These are phyloP conservation scores for Talaromyces sp. DNA, from an alignment of 2,329 filamentous ascomycete genomes.

Conservation along the genomic window DNA sequence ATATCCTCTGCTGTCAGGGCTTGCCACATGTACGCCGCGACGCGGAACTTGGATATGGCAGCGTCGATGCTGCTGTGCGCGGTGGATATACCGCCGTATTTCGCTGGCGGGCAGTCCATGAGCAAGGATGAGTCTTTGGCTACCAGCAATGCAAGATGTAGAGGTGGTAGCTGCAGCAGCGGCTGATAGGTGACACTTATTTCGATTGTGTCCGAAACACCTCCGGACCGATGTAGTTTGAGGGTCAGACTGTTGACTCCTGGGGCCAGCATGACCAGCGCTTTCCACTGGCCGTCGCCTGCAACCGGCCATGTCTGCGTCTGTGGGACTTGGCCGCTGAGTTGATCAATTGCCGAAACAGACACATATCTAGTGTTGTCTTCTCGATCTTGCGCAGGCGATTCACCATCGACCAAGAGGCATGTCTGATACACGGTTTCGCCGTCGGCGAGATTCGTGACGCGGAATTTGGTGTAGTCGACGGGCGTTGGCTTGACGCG, in stretches of 20 bases:
- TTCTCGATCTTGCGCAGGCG: constrained; percentile 1
- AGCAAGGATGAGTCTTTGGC: constrained; percentile 17
- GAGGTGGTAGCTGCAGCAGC: constrained; percentile 14
- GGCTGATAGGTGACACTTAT: constrained; percentile 14
- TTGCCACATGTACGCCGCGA: constrained; percentile 20
- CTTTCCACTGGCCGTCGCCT: constrained; percentile 12
- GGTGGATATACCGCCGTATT: constrained; percentile 13
- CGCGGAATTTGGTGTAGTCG: constrained; percentile 7
- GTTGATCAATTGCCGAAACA: not conserved
- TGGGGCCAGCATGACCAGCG: constrained; percentile 14
- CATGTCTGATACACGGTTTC: constrained; percentile 12
- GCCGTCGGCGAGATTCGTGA: constrained; percentile 11
- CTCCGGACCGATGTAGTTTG: constrained; percentile 5
- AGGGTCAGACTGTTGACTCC: constrained; percentile 13
- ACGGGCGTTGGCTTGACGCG: constrained; percentile 5
- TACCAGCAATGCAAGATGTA: constrained; percentile 17
- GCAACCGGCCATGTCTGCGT: constrained; percentile 13
- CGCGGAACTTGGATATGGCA: constrained; percentile 16
- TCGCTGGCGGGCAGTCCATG: constrained; percentile 16
- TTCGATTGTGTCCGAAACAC: constrained; percentile 8
- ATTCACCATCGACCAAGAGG: constrained; percentile 10
- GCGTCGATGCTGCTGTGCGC: constrained; percentile 14
- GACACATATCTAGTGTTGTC: not conserved
- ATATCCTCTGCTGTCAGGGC: constrained; percentile 18
- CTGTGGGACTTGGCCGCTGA: not conserved